Evolutionary conservation across 345 rosid species (phyloP).

Genomic region (Psidium guajava): DNA sequence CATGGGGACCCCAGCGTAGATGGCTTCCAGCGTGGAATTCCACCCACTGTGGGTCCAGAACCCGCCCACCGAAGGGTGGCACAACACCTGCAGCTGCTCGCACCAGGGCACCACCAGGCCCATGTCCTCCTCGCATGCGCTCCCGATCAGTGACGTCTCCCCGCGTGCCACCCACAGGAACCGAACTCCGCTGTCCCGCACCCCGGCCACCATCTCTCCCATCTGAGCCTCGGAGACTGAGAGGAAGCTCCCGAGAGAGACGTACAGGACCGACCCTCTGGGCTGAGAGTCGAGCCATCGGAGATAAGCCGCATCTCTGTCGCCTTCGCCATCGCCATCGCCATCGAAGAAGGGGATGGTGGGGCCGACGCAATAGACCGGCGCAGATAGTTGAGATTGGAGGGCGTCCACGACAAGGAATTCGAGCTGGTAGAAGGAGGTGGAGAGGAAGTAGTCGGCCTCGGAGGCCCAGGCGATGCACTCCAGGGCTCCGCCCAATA

Average conservation of each 20-base stretch:
- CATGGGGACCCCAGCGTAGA: constrained; percentile 22
- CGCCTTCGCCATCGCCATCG: neutral
- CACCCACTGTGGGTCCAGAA: constrained; percentile 30
- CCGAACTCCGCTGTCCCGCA: constrained; percentile 16
- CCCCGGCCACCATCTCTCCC: constrained; percentile 24
- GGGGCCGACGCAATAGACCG: constrained; percentile 27
- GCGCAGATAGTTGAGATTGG: neutral
- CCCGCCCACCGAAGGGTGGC: constrained; percentile 9
- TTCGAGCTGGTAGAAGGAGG: constrained; percentile 25
- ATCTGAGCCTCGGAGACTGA: constrained; percentile 17
- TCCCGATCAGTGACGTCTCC: neutral
- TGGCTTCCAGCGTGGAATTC: constrained; percentile 22
- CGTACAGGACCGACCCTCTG: constrained; percentile 19
- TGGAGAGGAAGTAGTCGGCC: constrained; percentile 20
- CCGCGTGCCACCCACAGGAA: constrained; percentile 33
- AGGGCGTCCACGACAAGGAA: constrained; percentile 5
- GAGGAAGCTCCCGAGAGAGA: constrained; percentile 31
- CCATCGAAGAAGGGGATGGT: constrained; percentile 4
- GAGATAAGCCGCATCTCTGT: neutral
- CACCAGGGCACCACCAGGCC: constrained; percentile 17
- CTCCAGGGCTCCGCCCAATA: neutral
- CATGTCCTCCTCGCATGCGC: neutral
- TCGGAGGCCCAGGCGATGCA: constrained; percentile 4
- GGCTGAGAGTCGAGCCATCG: constrained; percentile 26
- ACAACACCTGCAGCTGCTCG: constrained; percentile 16